Conservation (phyloP, 495 filamentous ascomycete species). For the Aspergillus incahuasiensis region DNA sequence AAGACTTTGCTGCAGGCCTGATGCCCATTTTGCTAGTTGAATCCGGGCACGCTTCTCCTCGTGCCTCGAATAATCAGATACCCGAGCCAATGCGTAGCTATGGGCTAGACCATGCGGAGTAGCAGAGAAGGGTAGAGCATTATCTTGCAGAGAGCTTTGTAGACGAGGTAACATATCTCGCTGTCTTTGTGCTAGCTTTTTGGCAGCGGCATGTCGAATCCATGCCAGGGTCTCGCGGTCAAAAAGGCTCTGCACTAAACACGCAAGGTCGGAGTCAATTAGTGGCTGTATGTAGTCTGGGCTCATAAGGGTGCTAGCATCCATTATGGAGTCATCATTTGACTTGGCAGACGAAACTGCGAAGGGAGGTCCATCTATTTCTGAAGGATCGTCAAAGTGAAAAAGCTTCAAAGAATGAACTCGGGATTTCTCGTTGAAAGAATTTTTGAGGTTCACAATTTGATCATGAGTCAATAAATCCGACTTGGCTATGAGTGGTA, state of each 20-base stretch:
- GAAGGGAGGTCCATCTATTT: conserved; percentile 50
- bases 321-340: conserved; percentile 83
- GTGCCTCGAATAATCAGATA: conserved; percentile 65
- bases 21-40: conserved; percentile 82
- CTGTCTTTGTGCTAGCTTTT: conserved; percentile 76
- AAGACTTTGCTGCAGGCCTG: conserved; percentile 78
- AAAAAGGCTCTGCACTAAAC: conserved; percentile 70
- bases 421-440: conserved; percentile 50
- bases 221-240: conserved; percentile 76
- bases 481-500: conserved; percentile 76
- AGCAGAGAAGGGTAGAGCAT: conserved; percentile 20
- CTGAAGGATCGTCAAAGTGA: conserved; percentile 44
- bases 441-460: conserved; percentile 55
- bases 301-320: conserved; percentile 91
- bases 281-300: conserved; percentile 89
- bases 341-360: conserved; percentile 75
- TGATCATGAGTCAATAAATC: conserved; percentile 63
- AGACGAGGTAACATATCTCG: conserved; percentile 9
- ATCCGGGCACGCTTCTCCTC: conserved; percentile 76
- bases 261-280: conserved; percentile 66
- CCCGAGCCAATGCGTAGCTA: conserved; percentile 64
- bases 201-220: conserved; percentile 80
- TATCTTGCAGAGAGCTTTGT: conserved; percentile 11
- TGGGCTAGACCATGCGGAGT: conserved; percentile 36
- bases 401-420: conserved; percentile 62